These are phyloP conservation scores for Amylostereum chailletii DNA, from an alignment of 1,284 basidiomycete genomes.

Conservation along the genomic window DNA sequence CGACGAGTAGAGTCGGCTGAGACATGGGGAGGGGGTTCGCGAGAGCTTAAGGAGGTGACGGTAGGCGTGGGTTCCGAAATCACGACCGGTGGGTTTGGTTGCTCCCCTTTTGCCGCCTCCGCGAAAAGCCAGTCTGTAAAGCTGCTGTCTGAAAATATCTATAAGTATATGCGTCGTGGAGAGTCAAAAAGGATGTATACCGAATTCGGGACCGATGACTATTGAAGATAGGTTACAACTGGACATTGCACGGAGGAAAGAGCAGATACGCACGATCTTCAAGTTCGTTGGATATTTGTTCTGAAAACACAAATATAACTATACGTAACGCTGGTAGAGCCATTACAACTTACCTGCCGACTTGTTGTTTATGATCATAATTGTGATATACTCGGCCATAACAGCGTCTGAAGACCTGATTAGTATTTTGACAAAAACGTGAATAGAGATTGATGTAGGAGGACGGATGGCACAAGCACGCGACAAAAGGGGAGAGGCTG, in stretches of 20 bases:
- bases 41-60: slow-evolving; percentile 18
- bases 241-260: slow-evolving; percentile 6
- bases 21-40: slow-evolving; percentile 20
- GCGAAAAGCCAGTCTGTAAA: slow-evolving; percentile 82
- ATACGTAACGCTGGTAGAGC: slow-evolving; percentile 3
- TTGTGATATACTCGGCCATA: slow-evolving; percentile 87
- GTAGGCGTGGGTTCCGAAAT: slow-evolving; percentile 21
- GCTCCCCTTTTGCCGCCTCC: slow-evolving; percentile 63
- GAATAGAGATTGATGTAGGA: not conserved
- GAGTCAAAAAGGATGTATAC: slow-evolving; percentile 27
- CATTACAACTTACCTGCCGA: slow-evolving; percentile 47
- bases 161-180: slow-evolving; percentile 1
- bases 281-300: slow-evolving; percentile 74
- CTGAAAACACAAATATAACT: slow-evolving; percentile 27
- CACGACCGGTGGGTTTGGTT: slow-evolving; percentile 20
- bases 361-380: slow-evolving; percentile 90
- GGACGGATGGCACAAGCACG: not conserved
- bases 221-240: slow-evolving; percentile 15
- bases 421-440: not conserved
- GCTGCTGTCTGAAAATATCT: slow-evolving; percentile 42
- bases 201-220: slow-evolving; percentile 78
- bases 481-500: not conserved
- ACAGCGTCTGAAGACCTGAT: slow-evolving; percentile 50
- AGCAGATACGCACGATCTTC: slow-evolving; percentile 58
- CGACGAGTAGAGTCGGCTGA: slow-evolving; percentile 34